Evolutionary conservation across 306 rosid genomes (phyloP).

Genomic region (Quercus agrifolia): DNA sequence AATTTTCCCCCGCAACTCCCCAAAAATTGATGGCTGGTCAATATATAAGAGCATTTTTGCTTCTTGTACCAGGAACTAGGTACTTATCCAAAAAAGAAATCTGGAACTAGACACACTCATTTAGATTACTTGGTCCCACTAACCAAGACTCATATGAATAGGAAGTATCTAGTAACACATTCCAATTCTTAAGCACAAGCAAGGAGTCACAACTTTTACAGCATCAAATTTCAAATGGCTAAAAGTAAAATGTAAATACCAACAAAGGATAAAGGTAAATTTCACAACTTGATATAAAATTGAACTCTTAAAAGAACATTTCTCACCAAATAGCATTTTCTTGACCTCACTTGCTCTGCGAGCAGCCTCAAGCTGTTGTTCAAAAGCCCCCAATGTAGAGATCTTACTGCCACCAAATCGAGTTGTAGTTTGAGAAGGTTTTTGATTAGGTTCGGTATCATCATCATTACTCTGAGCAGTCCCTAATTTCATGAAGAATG

Average conservation of each 20-base stretch:
- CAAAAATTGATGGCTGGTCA: not conserved
- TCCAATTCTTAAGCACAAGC: too few species aligned
- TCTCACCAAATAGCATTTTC: conserved; percentile 89
- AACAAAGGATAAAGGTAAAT: not conserved
- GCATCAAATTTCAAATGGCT: not conserved
- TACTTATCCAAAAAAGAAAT: too few species aligned
- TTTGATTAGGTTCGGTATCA: conserved; percentile 28
- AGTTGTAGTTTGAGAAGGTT: conserved; percentile 30
- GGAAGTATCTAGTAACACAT: not conserved
- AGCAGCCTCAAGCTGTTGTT: conserved; percentile 92
- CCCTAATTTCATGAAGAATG: conserved; percentile 50
- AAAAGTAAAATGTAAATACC: not conserved
- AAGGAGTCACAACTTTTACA: too few species aligned
- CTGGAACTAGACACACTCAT: not conserved
- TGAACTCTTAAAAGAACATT: not conserved
- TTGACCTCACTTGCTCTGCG: conserved; percentile 88
- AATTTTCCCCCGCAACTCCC: not conserved
- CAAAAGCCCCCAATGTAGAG: conserved; percentile 57
- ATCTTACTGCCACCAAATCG: conserved; percentile 46
- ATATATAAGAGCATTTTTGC: too few species aligned
- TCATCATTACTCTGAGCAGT: conserved; percentile 27
- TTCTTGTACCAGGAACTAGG: not conserved
- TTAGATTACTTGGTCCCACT: not conserved
- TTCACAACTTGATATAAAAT: not conserved
- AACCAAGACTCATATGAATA: not conserved